Evolutionary conservation across 768 basidiomycete species (phyloP), one percentile per base, ranked within the genome.

Genomic region (Psilocybe tampanensis): DNA sequence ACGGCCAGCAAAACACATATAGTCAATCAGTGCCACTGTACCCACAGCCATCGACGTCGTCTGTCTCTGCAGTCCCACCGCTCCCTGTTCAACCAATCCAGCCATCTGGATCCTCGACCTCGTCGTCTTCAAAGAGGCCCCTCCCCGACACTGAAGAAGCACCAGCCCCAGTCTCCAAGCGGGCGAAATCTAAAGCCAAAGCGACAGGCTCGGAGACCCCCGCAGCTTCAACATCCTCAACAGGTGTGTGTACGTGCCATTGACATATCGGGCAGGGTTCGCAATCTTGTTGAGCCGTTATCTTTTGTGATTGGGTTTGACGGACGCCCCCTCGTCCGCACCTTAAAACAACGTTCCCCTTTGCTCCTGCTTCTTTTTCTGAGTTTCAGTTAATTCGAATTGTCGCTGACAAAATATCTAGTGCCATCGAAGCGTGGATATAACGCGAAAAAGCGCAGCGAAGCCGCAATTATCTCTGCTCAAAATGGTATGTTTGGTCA

Each of bases 361-460:
- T 41, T 43, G 18, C 19, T 26, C n/a, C 36, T 32, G 23, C 42
- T 54, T 50, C 47, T 60, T 58, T 24, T 58, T 42, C 32, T 52
- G 36, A 22, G 21, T 45, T 44, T 33, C n/a, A 49, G n/a, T 19
- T 49, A 19, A 4, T 45, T 17, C 33, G 9, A 41, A 42, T 24
- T 21, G 32, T 32, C 47, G 43, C 44, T 57, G 21, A 60, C 47
- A 18, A 44, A 21, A 54, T 32, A 55, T 39, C n/a, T 64, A 76
- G 76, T 68, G 52, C 57, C 81, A 44, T 83, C 85, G 36, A 86
- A 84, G 72, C 84, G 88, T 62, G 88, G 86, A 42, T 86, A 86
- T 63, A 88, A 80, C 59, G 75, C 85, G 51, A 89, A 86, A 76
- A 90, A 89, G 71, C 86, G 89, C 56, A 86, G 72, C 59, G 89